Evolutionary conservation across 1,139 yeast genomes (phyloP), one percentile per base, ranked within the genome.

Genomic region (Saccharomyces hybrid): DNA sequence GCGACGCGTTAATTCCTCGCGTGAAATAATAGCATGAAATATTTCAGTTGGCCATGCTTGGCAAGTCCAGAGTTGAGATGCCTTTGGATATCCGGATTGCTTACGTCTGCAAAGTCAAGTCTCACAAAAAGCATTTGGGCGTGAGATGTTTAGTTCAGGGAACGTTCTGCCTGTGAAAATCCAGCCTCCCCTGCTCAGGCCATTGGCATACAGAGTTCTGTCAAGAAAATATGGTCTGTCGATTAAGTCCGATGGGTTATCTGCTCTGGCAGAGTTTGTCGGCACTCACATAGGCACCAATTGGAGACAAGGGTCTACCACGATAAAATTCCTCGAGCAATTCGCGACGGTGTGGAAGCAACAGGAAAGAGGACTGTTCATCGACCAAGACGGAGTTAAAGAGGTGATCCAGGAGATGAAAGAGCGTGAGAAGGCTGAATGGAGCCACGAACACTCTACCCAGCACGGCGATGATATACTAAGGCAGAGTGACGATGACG

Each of bases 201-300:
- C 99, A 0, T 74, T 91, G 50, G 98, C 97, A 0, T 93, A 91
- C 69, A 76, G 99, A 48, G 80, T 91, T 1, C 71, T 93, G 20
- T 88, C 98, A 3, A 93, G 90, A 71, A 93, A 93, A 67, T 93
- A 90, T 69, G 97, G 97, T 0, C 77, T 93, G 27, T 91, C 91
- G 67, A 80, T 93, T 59, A 90, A 93, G 64, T 84, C 97, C 0
- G 86, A 88, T 58, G 98, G 97, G 0, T 75, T 93, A 25, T 79
- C 78, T 49, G 78, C 80, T 1, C 74, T 95, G 50, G 88, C 97
- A 0, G 84, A 83, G 23, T 79, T 80, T 54, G 77, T 93, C 44
- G 93, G 97, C 6, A 76, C 76, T 50, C 78, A 79, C 52, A 91
- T 84, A 71, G 98, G 99, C 2, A 80, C 80, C 9, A 91, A 88